These are phyloP conservation scores for Lanmaoa pseudosensibilis DNA, from an alignment of 768 basidiomycete genomes.

Conservation along the genomic window DNA sequence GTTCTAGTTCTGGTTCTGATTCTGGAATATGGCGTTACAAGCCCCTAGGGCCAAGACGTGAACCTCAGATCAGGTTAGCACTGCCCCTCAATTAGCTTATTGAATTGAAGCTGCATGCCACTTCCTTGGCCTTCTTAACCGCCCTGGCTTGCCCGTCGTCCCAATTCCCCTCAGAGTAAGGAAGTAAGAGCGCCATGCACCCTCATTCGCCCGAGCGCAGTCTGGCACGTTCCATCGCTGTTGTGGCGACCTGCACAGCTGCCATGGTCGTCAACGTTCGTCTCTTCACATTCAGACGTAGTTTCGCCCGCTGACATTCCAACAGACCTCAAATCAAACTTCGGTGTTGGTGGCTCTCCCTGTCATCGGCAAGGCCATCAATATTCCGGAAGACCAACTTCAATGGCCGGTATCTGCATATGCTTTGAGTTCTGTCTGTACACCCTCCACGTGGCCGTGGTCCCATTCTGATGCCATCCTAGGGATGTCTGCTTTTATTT, in stretches of 20 bases:
- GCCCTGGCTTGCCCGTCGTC: neutral
- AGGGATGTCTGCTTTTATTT: constrained; percentile 79
- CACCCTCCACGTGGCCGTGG: neutral
- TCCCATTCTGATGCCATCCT: constrained; percentile 7
- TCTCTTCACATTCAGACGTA: neutral
- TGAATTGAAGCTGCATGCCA: too few species aligned
- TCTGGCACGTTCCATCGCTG: constrained; percentile 25
- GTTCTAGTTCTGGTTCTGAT: too few species aligned
- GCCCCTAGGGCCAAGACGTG: too few species aligned
- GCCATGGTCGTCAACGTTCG: constrained; percentile 40
- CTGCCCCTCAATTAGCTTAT: too few species aligned
- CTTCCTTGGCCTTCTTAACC: neutral
- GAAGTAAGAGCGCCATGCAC: constrained; percentile 6
- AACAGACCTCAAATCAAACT: constrained; percentile 38
- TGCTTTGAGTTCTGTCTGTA: constrained; percentile 62
- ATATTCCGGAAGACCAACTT: constrained; percentile 50
- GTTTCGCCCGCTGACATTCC: constrained; percentile 1
- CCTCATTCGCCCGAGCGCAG: constrained; percentile 19
- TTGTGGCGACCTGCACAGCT: constrained; percentile 40
- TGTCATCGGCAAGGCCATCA: constrained; percentile 48
- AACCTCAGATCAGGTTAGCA: too few species aligned
- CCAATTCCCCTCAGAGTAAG: constrained; percentile 2
- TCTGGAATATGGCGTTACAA: too few species aligned
- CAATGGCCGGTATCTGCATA: constrained; percentile 73
- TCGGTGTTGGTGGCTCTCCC: constrained; percentile 53